A percentile compares a stretch with the other conserved stretches of the same genome.
Evolutionary conservation across 2,329 filamentous ascomycete species (phyloP).

Genomic region (Botrytis medusae): DNA sequence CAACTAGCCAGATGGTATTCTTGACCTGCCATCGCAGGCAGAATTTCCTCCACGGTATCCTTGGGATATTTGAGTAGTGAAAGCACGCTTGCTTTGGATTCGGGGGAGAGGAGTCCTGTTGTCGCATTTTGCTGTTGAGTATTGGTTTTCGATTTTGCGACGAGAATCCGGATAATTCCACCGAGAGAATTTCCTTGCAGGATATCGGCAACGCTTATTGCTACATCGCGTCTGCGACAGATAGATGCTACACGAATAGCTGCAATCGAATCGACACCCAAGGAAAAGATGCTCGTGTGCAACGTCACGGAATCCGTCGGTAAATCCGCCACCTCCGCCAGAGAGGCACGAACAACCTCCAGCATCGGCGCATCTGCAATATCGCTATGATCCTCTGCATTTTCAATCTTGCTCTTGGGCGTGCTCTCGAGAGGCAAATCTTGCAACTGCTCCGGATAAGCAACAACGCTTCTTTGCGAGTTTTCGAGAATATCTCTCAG

Average conservation of each 20-base stretch:
- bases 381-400: neutral
- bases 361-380: slow-evolving; percentile 1
- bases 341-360: neutral
- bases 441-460: neutral
- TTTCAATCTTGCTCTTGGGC: neutral
- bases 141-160: neutral
- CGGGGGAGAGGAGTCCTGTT: neutral
- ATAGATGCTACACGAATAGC: slow-evolving; percentile 16
- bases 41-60: neutral
- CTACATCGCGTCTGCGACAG: slow-evolving; percentile 1
- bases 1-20: slow-evolving; percentile 17
- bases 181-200: slow-evolving; percentile 14
- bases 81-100: neutral
- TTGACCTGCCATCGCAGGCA: slow-evolving; percentile 6
- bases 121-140: neutral
- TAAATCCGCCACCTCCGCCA: neutral
- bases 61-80: neutral
- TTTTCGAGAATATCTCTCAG: slow-evolving; percentile 12
- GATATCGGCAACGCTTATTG: slow-evolving; percentile 7
- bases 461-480: neutral
- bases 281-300: neutral
- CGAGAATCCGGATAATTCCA: neutral
- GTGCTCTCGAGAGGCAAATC: neutral
- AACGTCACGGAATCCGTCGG: neutral
- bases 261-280: slow-evolving; percentile 1